Conservation (phyloP, 2,329 filamentous ascomycete genomes). For the Cladosporium sp. region DNA sequence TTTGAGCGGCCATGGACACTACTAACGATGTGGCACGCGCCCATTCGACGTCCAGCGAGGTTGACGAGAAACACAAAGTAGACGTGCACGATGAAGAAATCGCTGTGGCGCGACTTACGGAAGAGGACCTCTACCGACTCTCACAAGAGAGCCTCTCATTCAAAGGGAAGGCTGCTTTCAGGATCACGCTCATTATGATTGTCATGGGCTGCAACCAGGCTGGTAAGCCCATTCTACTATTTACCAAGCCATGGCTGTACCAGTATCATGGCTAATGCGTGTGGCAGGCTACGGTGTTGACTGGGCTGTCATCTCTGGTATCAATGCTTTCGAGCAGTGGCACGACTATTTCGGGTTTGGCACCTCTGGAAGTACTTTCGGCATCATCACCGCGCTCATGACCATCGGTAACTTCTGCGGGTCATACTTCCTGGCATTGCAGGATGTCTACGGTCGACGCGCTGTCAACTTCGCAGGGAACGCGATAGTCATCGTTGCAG, state of each 20-base stretch:
- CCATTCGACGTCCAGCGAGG: background rate
- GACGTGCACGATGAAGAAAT: background rate
- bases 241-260: no score
- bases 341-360: constrained; percentile 48
- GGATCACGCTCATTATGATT: background rate
- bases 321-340: constrained; percentile 47
- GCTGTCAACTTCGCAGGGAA: constrained; percentile 52
- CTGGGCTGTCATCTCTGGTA: constrained; percentile 52
- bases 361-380: constrained; percentile 42
- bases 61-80: background rate
- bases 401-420: constrained; percentile 50
- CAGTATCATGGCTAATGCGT: background rate
- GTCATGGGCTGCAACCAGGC: background rate
- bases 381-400: constrained; percentile 51
- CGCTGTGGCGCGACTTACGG: background rate
- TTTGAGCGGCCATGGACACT: background rate
- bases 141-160: background rate
- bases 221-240: background rate
- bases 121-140: background rate
- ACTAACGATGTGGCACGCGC: background rate
- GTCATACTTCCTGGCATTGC: constrained; percentile 52
- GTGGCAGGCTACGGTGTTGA: constrained; percentile 44
- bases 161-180: background rate
- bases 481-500: constrained; percentile 46
- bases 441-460: constrained; percentile 54